Base-by-base conservation (phyloP, 1,284 basidiomycete species). In the Ustilago sp. region DNA sequence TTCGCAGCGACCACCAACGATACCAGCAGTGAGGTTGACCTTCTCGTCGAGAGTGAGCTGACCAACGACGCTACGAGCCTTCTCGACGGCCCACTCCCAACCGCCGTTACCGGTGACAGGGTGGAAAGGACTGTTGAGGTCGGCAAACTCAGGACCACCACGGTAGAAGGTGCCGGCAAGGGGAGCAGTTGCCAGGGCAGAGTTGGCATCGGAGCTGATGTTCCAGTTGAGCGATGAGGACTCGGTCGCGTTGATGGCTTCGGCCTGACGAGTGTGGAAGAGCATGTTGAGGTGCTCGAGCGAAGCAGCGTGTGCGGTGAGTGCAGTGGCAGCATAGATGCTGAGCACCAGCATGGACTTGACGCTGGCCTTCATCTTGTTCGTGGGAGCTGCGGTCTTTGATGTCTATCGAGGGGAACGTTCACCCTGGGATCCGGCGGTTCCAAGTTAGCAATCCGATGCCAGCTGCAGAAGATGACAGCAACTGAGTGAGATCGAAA, bases 41-140 rank as follows among this genome's bases (percentile, higher is more conserved):
- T 77, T 77, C 51, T 77, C 75, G 12, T 66, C 75, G 52, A 77
- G 59, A n/a, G 66, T 77, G 15, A 77, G 48, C 55, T 77, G 70
- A 8, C 32, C 52, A 2, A 77, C 70, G 9, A 76, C 60, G 38
- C 54, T 45, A 15, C 63, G 54, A 39, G 74, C 74, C 57, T 76
- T 67, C 13, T 72, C 63, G 23, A 67, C 58, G 17, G 61, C 62
- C 65, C 62, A 68, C 43, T 74, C 71, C 78, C 71, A 74, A 9
- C 67, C 72, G 28, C 75, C 68, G 43, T 68, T 74, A 15, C 71
- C 71, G 8, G 62, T 74, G 48, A 74, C 63, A 0, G 63, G 59
- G 54, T 72, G 61, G 41, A 73, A 68, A 8, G 70, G 70, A 52
- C 70, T 73, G 58, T 68, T 68, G 54, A 64, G 28, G 32, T 68